Percentiles rank a stretch among this genome's conserved stretches.
These are phyloP conservation scores for Quambalaria eucalypti DNA, from an alignment of 1,284 basidiomycete genomes.

Conservation along the genomic window DNA sequence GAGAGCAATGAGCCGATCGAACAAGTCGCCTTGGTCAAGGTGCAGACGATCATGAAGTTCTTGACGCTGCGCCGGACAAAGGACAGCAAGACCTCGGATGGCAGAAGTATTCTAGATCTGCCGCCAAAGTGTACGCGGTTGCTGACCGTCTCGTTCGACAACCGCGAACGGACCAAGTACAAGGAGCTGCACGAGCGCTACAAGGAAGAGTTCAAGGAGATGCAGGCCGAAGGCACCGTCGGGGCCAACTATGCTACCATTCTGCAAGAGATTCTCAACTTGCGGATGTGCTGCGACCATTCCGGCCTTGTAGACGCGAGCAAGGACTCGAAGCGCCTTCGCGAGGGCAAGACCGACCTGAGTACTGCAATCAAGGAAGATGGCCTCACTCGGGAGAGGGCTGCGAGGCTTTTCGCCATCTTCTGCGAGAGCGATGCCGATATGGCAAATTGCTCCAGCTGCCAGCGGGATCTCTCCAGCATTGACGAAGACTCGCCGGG, in stretches of 20 bases:
- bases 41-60: constrained; percentile 94
- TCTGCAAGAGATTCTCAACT: constrained; percentile 63
- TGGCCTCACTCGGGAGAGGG: constrained; percentile 69
- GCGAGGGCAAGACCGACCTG: constrained; percentile 53
- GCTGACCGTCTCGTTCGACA: constrained; percentile 71
- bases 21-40: constrained; percentile 77
- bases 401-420: constrained; percentile 68
- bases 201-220: constrained; percentile 77
- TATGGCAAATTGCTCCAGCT: constrained; percentile 71
- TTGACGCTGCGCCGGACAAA: constrained; percentile 94
- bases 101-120: constrained; percentile 67
- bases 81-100: constrained; percentile 71
- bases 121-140: constrained; percentile 80
- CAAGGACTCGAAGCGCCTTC: constrained; percentile 50
- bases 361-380: constrained; percentile 59
- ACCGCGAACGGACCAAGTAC: constrained; percentile 76
- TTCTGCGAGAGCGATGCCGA: constrained; percentile 56
- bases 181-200: constrained; percentile 76
- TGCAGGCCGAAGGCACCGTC: constrained; percentile 72
- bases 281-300: constrained; percentile 96
- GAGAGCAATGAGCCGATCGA: constrained; percentile 51
- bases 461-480: constrained; percentile 62
- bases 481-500: constrained; percentile 17
- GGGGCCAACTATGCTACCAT: constrained; percentile 98
- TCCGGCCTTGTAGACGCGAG: constrained; percentile 69